Evolutionary conservation across 495 filamentous ascomycete genomes (phyloP).

Genomic region (Neurospora sp.): DNA sequence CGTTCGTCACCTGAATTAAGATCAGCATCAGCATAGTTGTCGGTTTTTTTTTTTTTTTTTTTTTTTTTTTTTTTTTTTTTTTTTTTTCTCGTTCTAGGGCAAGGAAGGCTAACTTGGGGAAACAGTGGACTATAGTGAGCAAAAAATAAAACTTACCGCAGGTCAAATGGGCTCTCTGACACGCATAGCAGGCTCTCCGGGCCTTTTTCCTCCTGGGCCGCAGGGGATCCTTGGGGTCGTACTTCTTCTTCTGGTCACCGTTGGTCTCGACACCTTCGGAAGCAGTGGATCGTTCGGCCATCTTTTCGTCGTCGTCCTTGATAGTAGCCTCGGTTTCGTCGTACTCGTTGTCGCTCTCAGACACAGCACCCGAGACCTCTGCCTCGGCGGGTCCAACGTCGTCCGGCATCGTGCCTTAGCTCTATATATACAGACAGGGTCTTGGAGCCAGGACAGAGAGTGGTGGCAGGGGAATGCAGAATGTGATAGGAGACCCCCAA

Average conservation of each 20-base stretch:
- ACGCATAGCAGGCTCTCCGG: conserved; percentile 87
- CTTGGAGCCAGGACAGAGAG: conserved; percentile 7
- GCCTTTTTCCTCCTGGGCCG: conserved; percentile 93
- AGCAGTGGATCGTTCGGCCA: conserved; percentile 41
- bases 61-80: background rate
- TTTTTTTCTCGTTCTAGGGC: background rate
- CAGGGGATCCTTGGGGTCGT: conserved; percentile 72
- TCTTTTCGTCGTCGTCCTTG: conserved; percentile 50
- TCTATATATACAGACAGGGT: conserved; percentile 33
- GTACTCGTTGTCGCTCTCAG: conserved; percentile 47
- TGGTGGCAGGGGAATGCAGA: conserved; percentile 25
- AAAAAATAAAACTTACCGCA: conserved; percentile 63
- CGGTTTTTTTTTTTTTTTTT: background rate
- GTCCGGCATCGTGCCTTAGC: conserved; percentile 37
- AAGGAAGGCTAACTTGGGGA: background rate
- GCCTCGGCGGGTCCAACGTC: conserved; percentile 32
- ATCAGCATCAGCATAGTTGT: conserved; percentile 6
- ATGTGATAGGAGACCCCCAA: conserved; percentile 12
- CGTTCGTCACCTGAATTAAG: conserved; percentile 52
- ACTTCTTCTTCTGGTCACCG: conserved; percentile 47
- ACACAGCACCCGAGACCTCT: conserved; percentile 45
- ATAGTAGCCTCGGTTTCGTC: conserved; percentile 29
- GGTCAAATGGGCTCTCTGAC: conserved; percentile 93
- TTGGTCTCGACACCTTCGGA: conserved; percentile 33
- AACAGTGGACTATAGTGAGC: background rate